Evolutionary conservation across 2,329 filamentous ascomycete species (phyloP).

Genomic region (Colletotrichum siamense): DNA sequence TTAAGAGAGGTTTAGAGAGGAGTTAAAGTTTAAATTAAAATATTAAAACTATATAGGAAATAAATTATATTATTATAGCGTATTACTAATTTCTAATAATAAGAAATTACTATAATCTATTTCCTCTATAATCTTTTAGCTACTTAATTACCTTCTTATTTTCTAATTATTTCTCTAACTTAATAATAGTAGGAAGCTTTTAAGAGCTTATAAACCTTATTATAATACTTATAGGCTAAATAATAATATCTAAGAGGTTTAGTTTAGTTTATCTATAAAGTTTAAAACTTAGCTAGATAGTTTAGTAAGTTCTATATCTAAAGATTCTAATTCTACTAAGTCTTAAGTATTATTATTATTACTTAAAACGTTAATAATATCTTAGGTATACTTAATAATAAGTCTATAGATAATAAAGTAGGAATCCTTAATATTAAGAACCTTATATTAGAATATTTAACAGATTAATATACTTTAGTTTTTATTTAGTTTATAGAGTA

Average conservation of each 20-base stretch:
- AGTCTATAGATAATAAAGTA: neutral
- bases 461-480: neutral
- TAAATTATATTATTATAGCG: neutral
- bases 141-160: neutral
- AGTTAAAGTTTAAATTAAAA: neutral
- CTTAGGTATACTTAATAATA: neutral
- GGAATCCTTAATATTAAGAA: neutral
- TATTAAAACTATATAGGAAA: neutral
- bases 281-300: neutral
- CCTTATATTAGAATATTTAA: neutral
- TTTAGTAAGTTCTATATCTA: neutral
- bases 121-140: neutral
- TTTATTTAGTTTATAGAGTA: neutral
- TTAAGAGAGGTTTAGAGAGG: neutral
- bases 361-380: neutral
- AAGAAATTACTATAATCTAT: neutral
- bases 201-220: neutral
- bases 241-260: neutral
- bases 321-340: neutral
- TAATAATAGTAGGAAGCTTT: neutral
- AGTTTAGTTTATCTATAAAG: neutral
- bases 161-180: neutral
- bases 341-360: neutral
- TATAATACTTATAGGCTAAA: neutral
- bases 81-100: neutral